Percentiles rank a stretch among this genome's conserved stretches.
phyloP scores from a whole-genome alignment of 257 asterid genomes.

The Penstemon barbatus region DNA sequence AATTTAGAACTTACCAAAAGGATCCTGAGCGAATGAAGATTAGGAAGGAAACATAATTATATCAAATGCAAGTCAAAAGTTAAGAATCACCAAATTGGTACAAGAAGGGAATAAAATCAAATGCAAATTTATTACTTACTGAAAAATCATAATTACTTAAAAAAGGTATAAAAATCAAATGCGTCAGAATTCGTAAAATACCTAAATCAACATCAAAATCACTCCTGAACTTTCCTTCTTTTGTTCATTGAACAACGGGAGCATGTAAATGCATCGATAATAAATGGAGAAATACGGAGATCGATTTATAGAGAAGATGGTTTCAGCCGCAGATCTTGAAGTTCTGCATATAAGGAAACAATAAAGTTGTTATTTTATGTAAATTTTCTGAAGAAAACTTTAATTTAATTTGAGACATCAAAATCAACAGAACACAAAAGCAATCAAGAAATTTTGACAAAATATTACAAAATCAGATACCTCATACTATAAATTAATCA shows the following conservation, averaged over 20 bases:
- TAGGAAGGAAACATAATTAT: too few relatives aligned
- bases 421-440: neutral
- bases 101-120: neutral
- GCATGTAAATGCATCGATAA: neutral
- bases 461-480: neutral
- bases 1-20: neutral
- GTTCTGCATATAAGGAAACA: neutral
- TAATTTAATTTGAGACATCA: constrained; percentile 1
- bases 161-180: neutral
- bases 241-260: neutral
- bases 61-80: too few relatives aligned
- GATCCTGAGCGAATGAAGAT: neutral
- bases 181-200: neutral
- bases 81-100: neutral
- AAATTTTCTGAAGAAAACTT: neutral
- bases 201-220: neutral
- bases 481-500: neutral
- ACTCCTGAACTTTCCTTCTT: neutral
- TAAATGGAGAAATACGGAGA: neutral
- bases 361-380: neutral
- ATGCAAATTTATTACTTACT: neutral
- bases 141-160: neutral
- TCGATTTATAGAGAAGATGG: neutral
- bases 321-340: neutral
- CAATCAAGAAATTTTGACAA: neutral